Evolutionary conservation across 306 rosid genomes (phyloP).

Genomic region (Hippophae rhamnoides): DNA sequence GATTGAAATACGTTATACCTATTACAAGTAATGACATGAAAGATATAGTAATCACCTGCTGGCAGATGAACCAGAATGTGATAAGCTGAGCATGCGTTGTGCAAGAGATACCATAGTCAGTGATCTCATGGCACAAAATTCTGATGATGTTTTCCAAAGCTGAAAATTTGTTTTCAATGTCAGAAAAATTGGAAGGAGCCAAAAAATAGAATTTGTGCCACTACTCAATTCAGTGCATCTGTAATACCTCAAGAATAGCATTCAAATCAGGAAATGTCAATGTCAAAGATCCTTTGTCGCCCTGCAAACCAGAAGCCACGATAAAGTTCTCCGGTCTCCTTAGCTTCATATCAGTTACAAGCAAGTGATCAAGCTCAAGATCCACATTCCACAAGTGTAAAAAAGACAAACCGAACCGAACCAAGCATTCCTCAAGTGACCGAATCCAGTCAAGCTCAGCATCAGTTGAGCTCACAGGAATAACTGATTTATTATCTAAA

Average conservation of each 20-base stretch:
- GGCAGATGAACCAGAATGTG: slow-evolving; percentile 70
- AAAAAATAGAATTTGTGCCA: slow-evolving; percentile 29
- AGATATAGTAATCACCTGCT: slow-evolving; percentile 54
- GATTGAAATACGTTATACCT: not conserved
- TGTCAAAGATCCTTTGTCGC: slow-evolving; percentile 90
- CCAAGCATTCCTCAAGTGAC: slow-evolving; percentile 64
- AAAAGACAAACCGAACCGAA: slow-evolving; percentile 79
- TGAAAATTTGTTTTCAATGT: slow-evolving; percentile 52
- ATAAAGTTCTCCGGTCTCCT: slow-evolving; percentile 69
- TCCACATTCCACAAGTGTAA: slow-evolving; percentile 81
- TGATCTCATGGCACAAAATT: slow-evolving; percentile 87
- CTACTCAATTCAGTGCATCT: slow-evolving; percentile 25
- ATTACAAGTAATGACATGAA: slow-evolving; percentile 6
- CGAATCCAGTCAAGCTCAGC: slow-evolving; percentile 43
- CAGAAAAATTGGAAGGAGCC: slow-evolving; percentile 26
- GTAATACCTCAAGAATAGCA: slow-evolving; percentile 70
- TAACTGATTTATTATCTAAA: slow-evolving; percentile 32
- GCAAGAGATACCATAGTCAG: slow-evolving; percentile 93
- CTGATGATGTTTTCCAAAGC: slow-evolving; percentile 93
- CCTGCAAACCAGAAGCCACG: slow-evolving; percentile 76
- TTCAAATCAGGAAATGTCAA: slow-evolving; percentile 69
- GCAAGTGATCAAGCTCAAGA: slow-evolving; percentile 66
- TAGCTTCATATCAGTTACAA: slow-evolving; percentile 69
- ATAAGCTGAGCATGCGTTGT: slow-evolving; percentile 78
- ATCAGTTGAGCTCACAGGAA: slow-evolving; percentile 13